Base-by-base conservation (phyloP, 2,329 filamentous ascomycete species). In the Microdochium nivale region DNA sequence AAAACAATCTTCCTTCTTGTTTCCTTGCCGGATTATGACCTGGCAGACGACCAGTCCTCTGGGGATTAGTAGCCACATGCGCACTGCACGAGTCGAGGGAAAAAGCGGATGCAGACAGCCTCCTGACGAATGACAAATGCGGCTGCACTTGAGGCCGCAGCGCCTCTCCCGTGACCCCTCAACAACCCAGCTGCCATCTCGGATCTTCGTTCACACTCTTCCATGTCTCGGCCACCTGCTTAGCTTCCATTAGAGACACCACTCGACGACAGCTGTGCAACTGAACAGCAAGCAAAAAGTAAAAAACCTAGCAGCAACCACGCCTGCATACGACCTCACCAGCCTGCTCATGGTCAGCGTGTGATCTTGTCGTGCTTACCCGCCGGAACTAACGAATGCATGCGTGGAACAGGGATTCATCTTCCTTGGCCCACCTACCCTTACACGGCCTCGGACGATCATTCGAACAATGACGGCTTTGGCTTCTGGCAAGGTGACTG, bases 381-480 rank as follows among this genome's bases (percentile, higher is more conserved):
- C 63, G 62, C 63, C 62, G 56, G 51, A 55, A 57, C 63, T 64
- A 65, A 58, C 56, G 55, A 56, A 56, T 66, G 61, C 62, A 63
- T 61, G 54, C 50, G 51, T 46, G 33, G 47, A 52, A 25, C 47
- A 51, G 49, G 50, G 51, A 27, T 35, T 25, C 40, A 25, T n/a
- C 21, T 47, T 27, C 30, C 37, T 47, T 40, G 25, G 30, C 25
- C 49, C 40, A 51, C 37, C 25, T 13, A 40, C 49, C 35, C n/a
- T n/a, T n/a, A n/a, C n/a, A n/a, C n/a, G n/a, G n/a, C n/a, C n/a
- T n/a, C n/a, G n/a, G n/a, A n/a, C n/a, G n/a, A n/a, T n/a, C n/a
- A n/a, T n/a, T n/a, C n/a, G n/a, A n/a, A n/a, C n/a, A n/a, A n/a
- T n/a, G n/a, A n/a, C n/a, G n/a, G n/a, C n/a, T n/a, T n/a, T n/a